Evolutionary conservation across 208 protist genomes (phyloP).

Genomic region (Leptomonas pyrrhocoris): DNA sequence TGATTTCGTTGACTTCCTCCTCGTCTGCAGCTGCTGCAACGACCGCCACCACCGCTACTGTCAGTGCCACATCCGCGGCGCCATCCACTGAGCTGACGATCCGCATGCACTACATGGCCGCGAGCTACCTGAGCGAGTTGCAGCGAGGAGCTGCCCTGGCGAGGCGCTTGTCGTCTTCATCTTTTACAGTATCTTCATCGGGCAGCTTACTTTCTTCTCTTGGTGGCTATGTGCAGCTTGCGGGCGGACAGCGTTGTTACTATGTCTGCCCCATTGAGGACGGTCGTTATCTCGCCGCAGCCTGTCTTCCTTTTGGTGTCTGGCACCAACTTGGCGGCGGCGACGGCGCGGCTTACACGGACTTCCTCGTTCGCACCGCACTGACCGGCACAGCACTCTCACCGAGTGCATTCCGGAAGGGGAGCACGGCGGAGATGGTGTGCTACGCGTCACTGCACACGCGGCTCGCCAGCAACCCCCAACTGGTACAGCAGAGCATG

Average conservation of each 20-base stretch:
- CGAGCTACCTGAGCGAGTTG: slow-evolving; percentile 42
- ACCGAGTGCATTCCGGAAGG: slow-evolving; percentile 19
- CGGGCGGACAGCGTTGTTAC: slow-evolving; percentile 41
- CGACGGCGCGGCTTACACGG: slow-evolving; percentile 19
- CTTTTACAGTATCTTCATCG: not conserved
- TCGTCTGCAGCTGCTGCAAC: too few species aligned
- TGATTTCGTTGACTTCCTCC: not conserved
- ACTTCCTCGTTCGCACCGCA: slow-evolving; percentile 47
- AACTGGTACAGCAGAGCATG: slow-evolving; percentile 40
- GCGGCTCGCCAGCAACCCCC: slow-evolving; percentile 37
- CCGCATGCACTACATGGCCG: slow-evolving; percentile 41
- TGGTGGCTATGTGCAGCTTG: slow-evolving; percentile 20
- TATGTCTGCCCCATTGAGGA: slow-evolving; percentile 56
- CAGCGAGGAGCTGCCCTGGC: slow-evolving; percentile 27
- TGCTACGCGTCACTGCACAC: slow-evolving; percentile 52
- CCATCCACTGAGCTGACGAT: slow-evolving; percentile 12
- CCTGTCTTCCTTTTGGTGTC: slow-evolving; percentile 41
- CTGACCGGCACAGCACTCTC: slow-evolving; percentile 39
- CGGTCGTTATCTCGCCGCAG: slow-evolving; percentile 40
- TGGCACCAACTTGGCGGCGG: slow-evolving; percentile 47
- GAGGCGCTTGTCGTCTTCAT: not conserved
- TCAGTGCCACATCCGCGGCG: not conserved
- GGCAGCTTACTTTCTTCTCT: not conserved
- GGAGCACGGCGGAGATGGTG: slow-evolving; percentile 18
- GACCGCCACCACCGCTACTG: not conserved